Conservation (phyloP, 306 rosid species). For the Begonia peltatifolia region DNA sequence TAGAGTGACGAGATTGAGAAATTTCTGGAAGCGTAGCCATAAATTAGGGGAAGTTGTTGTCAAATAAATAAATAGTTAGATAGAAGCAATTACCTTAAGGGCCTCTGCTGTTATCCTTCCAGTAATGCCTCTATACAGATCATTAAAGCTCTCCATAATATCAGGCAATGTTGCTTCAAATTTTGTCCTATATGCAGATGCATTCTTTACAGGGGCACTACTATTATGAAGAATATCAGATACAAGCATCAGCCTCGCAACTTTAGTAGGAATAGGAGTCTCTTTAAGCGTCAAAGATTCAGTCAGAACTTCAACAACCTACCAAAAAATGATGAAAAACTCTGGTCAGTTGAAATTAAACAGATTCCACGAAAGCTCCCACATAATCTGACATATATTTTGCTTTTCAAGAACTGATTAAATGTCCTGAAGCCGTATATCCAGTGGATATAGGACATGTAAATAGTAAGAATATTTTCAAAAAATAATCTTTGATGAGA, state of each 20-base stretch:
- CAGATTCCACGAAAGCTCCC: too few species aligned
- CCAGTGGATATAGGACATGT: too few species aligned
- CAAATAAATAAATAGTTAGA: not conserved
- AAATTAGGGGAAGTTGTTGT: not conserved
- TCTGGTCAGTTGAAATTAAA: too few species aligned
- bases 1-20: conserved; percentile 10
- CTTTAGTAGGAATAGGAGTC: conserved; percentile 97
- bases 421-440: too few species aligned
- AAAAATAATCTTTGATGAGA: too few species aligned
- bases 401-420: too few species aligned
- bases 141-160: conserved; percentile 97
- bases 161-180: conserved; percentile 93
- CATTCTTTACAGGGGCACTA: conserved; percentile 99
- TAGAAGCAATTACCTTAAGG: conserved; percentile 44
- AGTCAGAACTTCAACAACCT: conserved; percentile 95
- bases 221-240: conserved; percentile 98
- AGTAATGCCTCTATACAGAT: conserved; percentile 72
- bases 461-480: too few species aligned
- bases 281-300: conserved; percentile 97
- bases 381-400: too few species aligned
- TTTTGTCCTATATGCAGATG: conserved; percentile 97
- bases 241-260: conserved; percentile 98
- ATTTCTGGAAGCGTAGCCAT: not conserved
- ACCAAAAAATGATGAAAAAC: conserved; percentile 17
- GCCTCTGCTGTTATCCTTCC: conserved; percentile 99